phyloP scores from a whole-genome alignment of 1,139 yeast species.

The Protomyces pachydermus region DNA sequence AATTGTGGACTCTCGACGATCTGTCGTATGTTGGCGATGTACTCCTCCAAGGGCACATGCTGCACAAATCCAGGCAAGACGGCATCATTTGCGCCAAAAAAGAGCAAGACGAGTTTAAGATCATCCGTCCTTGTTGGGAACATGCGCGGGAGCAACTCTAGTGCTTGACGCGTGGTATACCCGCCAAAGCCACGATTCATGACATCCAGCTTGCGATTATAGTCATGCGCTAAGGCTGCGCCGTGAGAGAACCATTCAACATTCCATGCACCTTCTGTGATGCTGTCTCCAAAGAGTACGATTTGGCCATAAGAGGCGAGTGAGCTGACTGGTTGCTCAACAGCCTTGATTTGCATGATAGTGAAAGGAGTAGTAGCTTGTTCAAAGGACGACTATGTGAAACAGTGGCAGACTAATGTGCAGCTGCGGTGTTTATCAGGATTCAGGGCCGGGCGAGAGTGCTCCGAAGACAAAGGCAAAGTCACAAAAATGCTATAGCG shows the following conservation, averaged over 20 bases:
- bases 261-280: slow-evolving; percentile 22
- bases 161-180: slow-evolving; percentile 16
- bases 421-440: no score
- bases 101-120: slow-evolving; percentile 51
- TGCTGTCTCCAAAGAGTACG: slow-evolving; percentile 25
- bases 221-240: slow-evolving; percentile 11
- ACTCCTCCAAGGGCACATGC: slow-evolving; percentile 16
- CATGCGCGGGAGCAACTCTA: slow-evolving; percentile 10
- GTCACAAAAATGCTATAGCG: not conserved
- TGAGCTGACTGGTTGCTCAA: not conserved
- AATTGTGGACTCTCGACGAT: not conserved
- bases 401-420: not conserved
- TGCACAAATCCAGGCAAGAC: slow-evolving; percentile 15
- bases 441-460: not conserved
- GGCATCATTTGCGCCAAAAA: slow-evolving; percentile 80
- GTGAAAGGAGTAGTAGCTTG: not conserved
- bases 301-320: slow-evolving; percentile 23
- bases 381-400: not conserved
- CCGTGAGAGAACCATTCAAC: slow-evolving; percentile 14
- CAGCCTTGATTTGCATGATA: not conserved
- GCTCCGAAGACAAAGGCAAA: not conserved
- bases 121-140: slow-evolving; percentile 11
- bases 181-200: slow-evolving; percentile 24
- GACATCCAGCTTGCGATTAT: slow-evolving; percentile 15
- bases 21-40: not conserved